phyloP scores from a whole-genome alignment of 2,329 filamentous ascomycete genomes.

The Dothideomycetes sp. region DNA sequence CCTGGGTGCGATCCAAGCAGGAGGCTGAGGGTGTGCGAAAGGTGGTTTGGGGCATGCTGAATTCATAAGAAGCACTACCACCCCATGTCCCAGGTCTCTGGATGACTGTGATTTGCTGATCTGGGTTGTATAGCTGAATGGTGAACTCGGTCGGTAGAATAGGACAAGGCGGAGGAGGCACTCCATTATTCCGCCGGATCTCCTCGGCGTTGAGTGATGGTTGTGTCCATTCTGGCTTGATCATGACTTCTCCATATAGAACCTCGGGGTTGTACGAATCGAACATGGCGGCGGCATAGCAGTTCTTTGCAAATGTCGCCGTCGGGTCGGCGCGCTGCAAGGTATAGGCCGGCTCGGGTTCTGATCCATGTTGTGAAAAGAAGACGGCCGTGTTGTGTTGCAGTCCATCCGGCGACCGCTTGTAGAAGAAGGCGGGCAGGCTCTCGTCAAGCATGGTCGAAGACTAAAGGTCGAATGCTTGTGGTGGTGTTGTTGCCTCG shows the following conservation, averaged over 20 bases:
- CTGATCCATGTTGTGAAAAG: slow-evolving; percentile 63
- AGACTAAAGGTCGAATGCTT: not conserved
- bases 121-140: slow-evolving; percentile 89
- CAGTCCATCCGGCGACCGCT: slow-evolving; percentile 37
- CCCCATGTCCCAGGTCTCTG: slow-evolving; percentile 69
- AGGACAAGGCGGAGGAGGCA: slow-evolving; percentile 55
- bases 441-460: slow-evolving; percentile 77
- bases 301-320: slow-evolving; percentile 57
- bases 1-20: slow-evolving; percentile 61
- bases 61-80: slow-evolving; percentile 73
- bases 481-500: not conserved
- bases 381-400: slow-evolving; percentile 44
- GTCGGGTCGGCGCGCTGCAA: slow-evolving; percentile 62
- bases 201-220: slow-evolving; percentile 73
- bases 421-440: slow-evolving; percentile 62
- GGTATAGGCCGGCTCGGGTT: slow-evolving; percentile 70
- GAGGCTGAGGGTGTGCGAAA: slow-evolving; percentile 74
- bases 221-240: slow-evolving; percentile 77
- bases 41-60: slow-evolving; percentile 77
- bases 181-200: slow-evolving; percentile 57
- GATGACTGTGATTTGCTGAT: slow-evolving; percentile 65
- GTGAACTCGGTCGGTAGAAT: slow-evolving; percentile 66
- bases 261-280: slow-evolving; percentile 73
- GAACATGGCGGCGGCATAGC: slow-evolving; percentile 76
- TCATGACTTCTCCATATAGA: slow-evolving; percentile 75